A percentile compares a stretch with the other conserved stretches of the same genome.
Evolutionary conservation across 2,329 filamentous ascomycete species (phyloP).

Genomic region (Penicillium sp.): DNA sequence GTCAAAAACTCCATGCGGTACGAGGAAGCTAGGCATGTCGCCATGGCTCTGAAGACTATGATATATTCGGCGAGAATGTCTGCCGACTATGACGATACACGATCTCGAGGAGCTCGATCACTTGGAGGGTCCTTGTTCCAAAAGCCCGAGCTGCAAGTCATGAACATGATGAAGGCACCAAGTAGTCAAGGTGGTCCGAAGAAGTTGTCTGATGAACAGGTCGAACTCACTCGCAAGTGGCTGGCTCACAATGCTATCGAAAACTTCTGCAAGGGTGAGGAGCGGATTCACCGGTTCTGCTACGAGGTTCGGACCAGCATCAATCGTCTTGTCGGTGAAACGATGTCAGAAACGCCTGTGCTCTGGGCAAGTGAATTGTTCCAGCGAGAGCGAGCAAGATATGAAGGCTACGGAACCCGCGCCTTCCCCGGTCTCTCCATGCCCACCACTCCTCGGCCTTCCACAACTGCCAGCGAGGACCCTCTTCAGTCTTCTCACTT

Average conservation of each 20-base stretch:
- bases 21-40: constrained; percentile 81
- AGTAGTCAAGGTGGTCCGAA: constrained; percentile 86
- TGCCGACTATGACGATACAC: constrained; percentile 30
- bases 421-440: constrained; percentile 39
- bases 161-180: constrained; percentile 80
- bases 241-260: constrained; percentile 77
- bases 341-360: constrained; percentile 78
- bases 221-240: constrained; percentile 80
- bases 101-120: constrained; percentile 46
- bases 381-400: constrained; percentile 60
- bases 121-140: constrained; percentile 63
- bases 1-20: constrained; percentile 87
- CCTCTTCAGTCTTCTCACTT: constrained; percentile 29
- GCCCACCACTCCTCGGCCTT: constrained; percentile 46
- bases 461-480: constrained; percentile 48
- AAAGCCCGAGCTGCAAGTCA: constrained; percentile 77
- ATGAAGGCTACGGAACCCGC: constrained; percentile 41
- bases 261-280: constrained; percentile 92
- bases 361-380: constrained; percentile 92
- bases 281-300: constrained; percentile 89
- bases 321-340: constrained; percentile 79
- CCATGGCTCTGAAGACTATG: constrained; percentile 88
- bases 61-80: constrained; percentile 50
- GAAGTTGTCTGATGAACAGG: constrained; percentile 94
- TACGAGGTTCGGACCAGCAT: constrained; percentile 86